Evolutionary conservation across 441 rosid species (phyloP).

Genomic region (Brassica hybrid): DNA sequence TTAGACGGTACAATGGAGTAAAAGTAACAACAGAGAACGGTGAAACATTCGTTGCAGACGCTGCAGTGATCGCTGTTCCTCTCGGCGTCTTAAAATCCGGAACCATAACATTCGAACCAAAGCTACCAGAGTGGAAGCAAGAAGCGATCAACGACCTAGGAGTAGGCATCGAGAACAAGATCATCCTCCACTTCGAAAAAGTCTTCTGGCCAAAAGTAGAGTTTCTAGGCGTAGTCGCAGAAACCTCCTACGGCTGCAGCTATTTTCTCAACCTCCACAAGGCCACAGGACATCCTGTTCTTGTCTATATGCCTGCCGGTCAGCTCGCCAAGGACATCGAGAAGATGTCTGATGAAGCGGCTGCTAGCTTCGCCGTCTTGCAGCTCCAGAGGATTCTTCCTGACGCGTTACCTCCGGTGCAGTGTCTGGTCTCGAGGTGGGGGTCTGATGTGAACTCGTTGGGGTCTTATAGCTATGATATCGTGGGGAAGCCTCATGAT

Average conservation of each 20-base stretch:
- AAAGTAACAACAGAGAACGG: constrained; percentile 79
- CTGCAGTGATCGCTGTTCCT: constrained; percentile 77
- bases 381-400: constrained; percentile 91
- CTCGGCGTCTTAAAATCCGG: constrained; percentile 82
- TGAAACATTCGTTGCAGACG: constrained; percentile 73
- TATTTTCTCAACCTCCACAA: constrained; percentile 94
- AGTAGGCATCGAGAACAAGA: constrained; percentile 91
- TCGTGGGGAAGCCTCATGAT: constrained; percentile 79
- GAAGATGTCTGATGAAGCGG: constrained; percentile 96
- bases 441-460: constrained; percentile 76
- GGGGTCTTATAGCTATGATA: constrained; percentile 91
- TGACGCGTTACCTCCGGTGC: constrained; percentile 74
- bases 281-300: constrained; percentile 85
- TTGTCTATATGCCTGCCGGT: constrained; percentile 96
- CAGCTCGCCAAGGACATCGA: constrained; percentile 92
- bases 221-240: constrained; percentile 90
- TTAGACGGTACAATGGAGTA: constrained; percentile 70
- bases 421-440: constrained; percentile 84
- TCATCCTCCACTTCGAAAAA: constrained; percentile 73
- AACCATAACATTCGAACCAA: constrained; percentile 72
- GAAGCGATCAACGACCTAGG: constrained; percentile 82
- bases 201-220: constrained; percentile 98
- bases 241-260: too few species aligned
- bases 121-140: constrained; percentile 90
- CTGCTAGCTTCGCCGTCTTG: constrained; percentile 76